A percentile compares a stretch with the other conserved stretches of the same genome.
Conservation (phyloP, 1,284 basidiomycete species). For the Chalciporus sp. region DNA sequence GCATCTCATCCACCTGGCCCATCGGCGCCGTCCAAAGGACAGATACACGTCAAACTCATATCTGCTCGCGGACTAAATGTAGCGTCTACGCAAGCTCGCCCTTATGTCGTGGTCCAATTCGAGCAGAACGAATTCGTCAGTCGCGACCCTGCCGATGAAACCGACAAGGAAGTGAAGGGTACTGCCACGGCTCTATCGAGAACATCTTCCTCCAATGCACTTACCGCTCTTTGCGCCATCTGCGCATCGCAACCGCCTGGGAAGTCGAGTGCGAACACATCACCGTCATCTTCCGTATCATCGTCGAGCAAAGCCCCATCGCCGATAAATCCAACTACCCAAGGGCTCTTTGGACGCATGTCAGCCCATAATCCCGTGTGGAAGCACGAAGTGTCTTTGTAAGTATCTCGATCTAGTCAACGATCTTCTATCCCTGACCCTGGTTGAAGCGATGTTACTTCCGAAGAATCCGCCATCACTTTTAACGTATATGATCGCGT, state of each 20-base stretch:
- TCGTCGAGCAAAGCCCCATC: slow-evolving; percentile 39
- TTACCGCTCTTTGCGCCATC: slow-evolving; percentile 72
- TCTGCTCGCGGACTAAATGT: slow-evolving; percentile 87
- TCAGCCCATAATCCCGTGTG: slow-evolving; percentile 91
- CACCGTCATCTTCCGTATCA: slow-evolving; percentile 43
- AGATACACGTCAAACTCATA: slow-evolving; percentile 95
- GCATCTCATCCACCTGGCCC: slow-evolving; percentile 36
- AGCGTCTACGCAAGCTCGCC: slow-evolving; percentile 65
- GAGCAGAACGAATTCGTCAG: slow-evolving; percentile 99
- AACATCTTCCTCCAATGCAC: slow-evolving; percentile 60
- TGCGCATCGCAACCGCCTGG: slow-evolving; percentile 49
- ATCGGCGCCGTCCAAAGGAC: slow-evolving; percentile 63
- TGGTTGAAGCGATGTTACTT: slow-evolving; percentile 86
- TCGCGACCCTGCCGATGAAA: slow-evolving; percentile 84
- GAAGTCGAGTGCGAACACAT: slow-evolving; percentile 37
- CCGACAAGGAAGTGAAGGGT: slow-evolving; percentile 87
- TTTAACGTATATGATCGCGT: slow-evolving; percentile 94
- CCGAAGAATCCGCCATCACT: slow-evolving; percentile 81
- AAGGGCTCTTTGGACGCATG: slow-evolving; percentile 62
- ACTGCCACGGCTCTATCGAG: slow-evolving; percentile 64
- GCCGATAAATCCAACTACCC: slow-evolving; percentile 37
- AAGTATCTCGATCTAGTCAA: slow-evolving; percentile 40
- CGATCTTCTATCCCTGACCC: slow-evolving; percentile 19
- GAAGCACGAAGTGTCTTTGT: slow-evolving; percentile 99
- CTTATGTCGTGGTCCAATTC: slow-evolving; percentile 97